These are phyloP conservation scores for Tulasnella sp. DNA, from an alignment of 768 basidiomycete species.

Conservation along the genomic window DNA sequence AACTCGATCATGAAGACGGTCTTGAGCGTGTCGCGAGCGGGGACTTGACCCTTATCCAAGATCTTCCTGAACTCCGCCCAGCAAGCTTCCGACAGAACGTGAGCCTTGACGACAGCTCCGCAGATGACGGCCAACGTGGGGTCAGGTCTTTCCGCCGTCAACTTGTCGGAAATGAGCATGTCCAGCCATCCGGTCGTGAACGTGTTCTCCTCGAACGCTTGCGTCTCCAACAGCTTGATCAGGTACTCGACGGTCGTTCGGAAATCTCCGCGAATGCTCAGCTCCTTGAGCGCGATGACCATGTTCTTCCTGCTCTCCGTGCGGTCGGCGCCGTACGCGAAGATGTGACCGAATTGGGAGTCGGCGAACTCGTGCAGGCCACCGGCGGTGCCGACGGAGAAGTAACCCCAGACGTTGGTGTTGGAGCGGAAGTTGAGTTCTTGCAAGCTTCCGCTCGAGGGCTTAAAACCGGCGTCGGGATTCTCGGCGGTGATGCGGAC, in stretches of 20 bases:
- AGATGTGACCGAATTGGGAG: constrained; percentile 99
- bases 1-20: constrained; percentile 97
- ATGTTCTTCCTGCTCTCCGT: constrained; percentile 96
- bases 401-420: constrained; percentile 99
- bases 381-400: constrained; percentile 92
- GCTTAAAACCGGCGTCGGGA: constrained; percentile 99
- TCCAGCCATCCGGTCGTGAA: constrained; percentile 99
- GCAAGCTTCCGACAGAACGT: constrained; percentile 83
- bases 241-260: constrained; percentile 98
- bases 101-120: constrained; percentile 92
- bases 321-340: constrained; percentile 96
- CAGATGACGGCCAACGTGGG: constrained; percentile 89
- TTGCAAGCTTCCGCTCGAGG: constrained; percentile 92
- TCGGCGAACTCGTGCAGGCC: constrained; percentile 99
- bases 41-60: constrained; percentile 97
- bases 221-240: constrained; percentile 93
- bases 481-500: constrained; percentile 99
- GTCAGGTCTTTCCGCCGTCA: constrained; percentile 96
- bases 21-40: constrained; percentile 87
- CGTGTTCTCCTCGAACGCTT: constrained; percentile 94
- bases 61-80: constrained; percentile 91
- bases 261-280: constrained; percentile 98
- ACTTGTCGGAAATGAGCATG: constrained; percentile 91
- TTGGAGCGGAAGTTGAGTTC: constrained; percentile 99
- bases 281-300: constrained; percentile 97